Evolutionary conservation across 192 early-diverging fungal genomes (phyloP), one percentile per base, ranked within the genome.

Genomic region (Spizellomyces punctatus): DNA sequence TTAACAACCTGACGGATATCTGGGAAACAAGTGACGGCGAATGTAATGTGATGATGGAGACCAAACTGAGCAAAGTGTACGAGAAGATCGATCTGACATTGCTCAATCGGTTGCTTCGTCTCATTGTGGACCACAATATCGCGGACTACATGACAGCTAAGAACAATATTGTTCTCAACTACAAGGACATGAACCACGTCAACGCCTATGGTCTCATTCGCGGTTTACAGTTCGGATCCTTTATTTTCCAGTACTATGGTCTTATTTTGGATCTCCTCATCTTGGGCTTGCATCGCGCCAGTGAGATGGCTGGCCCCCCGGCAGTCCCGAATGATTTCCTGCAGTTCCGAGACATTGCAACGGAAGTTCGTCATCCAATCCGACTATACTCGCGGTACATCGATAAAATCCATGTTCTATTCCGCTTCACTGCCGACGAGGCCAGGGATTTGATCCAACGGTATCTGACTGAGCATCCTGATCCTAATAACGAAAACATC

Each of bases 81-180:
- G 96, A 98, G 77, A 98, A 98, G 85, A 93, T 99, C 47, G 96
- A 99, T 86, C 85, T 99, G 69, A 98, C 95, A 43, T 82, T 99
- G 57, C 88, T 99, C 46, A 95, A 95, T 64, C 89, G 95, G 55
- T 83, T 99, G 43, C 80, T 99, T 74, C 90, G 98, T 50, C 84
- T 99, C 48, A 94, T 99, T 81, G 82, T 99, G 48, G 98, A 99
- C 82, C 98, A 98, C 86, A 97, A 98, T 77, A 88, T 99, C 86
- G 98, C 98, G n/a, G 98, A 99, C 73, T 99, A 99, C 77, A 96
- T 98, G 89, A 97, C 98, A 0, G 94, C 96, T 71, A 99, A 99
- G 84, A 99, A 99, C 85, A 99, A 99, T 84, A 91, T 99, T 46
- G 94, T 92, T 12, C 78, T 99, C 58, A 95, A 89, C 69, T 99